Base-by-base conservation (phyloP, 225 moss, liverwort and hornwort genomes). In the Physcomitrium patens region DNA sequence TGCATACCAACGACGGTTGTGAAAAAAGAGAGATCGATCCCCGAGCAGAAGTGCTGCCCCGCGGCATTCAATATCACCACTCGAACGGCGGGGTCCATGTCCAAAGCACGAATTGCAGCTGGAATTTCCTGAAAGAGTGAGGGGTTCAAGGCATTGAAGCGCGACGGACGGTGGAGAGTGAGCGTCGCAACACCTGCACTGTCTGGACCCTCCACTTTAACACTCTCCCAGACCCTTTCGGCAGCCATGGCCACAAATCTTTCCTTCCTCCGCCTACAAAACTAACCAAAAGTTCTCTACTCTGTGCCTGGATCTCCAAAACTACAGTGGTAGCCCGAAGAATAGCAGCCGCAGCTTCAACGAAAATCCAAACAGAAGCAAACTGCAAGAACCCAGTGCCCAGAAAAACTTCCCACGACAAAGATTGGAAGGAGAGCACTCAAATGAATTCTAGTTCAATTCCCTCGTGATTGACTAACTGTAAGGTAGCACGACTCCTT, bases 41-140 rank as follows among this genome's bases (percentile, higher is more conserved):
- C 96, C 8, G 92, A 78, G 79, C 96, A 96, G 76, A 96, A 96
- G 57, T 96, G 87, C 60, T 69, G 80, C 16, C 96, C 96, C 14
- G 76, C 70, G 5, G 83, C 91, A 13, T 79, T 78, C 17, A 96
- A 71, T 26, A 94, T 60, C 15, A 96, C 85, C 24, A 92, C 92
- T 9, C 94, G 84, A 3, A 91, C 82, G 42, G 77, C 65, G 8
- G 80, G 77, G 70, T 96, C 76, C 46, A 67, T 55, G 76, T 92
- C 94, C 66, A 96, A 79, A 68, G 74, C 74, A 24, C 77, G 79
- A 26, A 94, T 46, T 18, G 87, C 92, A 22, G 77, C 69, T 37
- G 89, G 94, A 59, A 96, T 79, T 52, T 91, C 92, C 41, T 78
- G 69, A 66, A 92, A 92, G 0, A 92, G 41, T 16, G 68, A 57